A percentile compares a stretch with the other conserved stretches of the same genome.
Conservation (phyloP, 176 grass and related monocot species). For the Leersia perrieri region DNA sequence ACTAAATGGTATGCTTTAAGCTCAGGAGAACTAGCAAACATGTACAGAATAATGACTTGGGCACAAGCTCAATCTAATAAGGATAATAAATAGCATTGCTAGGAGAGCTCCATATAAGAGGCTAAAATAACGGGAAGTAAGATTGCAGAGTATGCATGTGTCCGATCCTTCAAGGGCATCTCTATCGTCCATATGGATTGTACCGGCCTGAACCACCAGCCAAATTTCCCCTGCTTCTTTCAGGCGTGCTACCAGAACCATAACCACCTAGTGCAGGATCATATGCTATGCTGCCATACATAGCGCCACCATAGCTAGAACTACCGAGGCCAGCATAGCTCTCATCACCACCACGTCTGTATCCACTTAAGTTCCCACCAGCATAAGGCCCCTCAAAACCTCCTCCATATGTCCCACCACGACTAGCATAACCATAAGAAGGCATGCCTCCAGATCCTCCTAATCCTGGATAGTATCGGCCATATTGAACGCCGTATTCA, state of each 20-base stretch:
- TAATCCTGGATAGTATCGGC: conserved; percentile 65
- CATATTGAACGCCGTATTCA: conserved; percentile 55
- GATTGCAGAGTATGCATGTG: background rate
- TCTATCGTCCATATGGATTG: conserved; percentile 75
- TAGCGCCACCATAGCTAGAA: conserved; percentile 45
- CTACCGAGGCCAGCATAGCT: conserved; percentile 46
- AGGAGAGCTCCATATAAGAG: background rate
- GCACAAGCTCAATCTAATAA: background rate
- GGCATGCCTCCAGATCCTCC: conserved; percentile 45
- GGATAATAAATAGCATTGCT: background rate
- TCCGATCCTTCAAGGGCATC: background rate
- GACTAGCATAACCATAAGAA: conserved; percentile 58
- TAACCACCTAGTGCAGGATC: conserved; percentile 59
- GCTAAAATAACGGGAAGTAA: conserved; percentile 15
- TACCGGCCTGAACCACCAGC: conserved; percentile 60
- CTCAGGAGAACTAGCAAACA: conserved; percentile 8
- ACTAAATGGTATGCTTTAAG: conserved; percentile 20
- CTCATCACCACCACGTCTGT: conserved; percentile 43
- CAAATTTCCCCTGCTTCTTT: conserved; percentile 47
- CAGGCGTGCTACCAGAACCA: conserved; percentile 40
- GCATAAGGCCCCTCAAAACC: conserved; percentile 51
- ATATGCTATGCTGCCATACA: conserved; percentile 50
- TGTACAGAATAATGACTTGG: conserved; percentile 32
- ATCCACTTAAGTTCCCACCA: conserved; percentile 52
- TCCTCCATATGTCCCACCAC: conserved; percentile 66